A percentile compares a stretch with the other conserved stretches of the same genome.
phyloP scores from a whole-genome alignment of 805 yeast genomes.

The Saccharomycopsis malanga region DNA sequence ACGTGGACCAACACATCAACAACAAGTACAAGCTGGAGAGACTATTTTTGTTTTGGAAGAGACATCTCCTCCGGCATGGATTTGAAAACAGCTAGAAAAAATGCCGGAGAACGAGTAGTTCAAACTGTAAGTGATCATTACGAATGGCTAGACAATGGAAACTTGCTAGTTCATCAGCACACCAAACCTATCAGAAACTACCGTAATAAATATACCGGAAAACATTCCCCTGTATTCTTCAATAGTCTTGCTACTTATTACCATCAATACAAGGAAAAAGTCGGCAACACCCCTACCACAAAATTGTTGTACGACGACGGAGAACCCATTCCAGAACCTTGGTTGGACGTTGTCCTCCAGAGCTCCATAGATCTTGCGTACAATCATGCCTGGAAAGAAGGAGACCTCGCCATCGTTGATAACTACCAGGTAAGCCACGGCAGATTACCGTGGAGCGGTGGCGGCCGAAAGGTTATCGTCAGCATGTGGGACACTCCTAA shows the following conservation, averaged over 20 bases:
- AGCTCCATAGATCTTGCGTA: constrained; percentile 25
- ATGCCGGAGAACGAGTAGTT: constrained; percentile 26
- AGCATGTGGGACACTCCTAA: constrained; percentile 31
- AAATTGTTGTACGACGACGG: constrained; percentile 24
- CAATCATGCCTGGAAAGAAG: constrained; percentile 29
- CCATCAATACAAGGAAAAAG: constrained; percentile 18
- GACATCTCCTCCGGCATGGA: constrained; percentile 25
- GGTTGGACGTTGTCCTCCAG: constrained; percentile 23
- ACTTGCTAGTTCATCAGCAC: constrained; percentile 28
- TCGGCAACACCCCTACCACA: constrained; percentile 10
- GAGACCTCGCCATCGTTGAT: constrained; percentile 32
- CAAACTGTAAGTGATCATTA: constrained; percentile 27
- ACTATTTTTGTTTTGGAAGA: constrained; percentile 30
- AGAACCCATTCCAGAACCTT: constrained; percentile 22
- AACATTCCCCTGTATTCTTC: constrained; percentile 24
- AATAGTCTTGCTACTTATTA: constrained; percentile 27
- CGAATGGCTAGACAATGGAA: constrained; percentile 26
- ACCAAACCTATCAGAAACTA: constrained; percentile 24
- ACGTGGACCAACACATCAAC: constrained; percentile 26
- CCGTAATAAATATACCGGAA: constrained; percentile 6
- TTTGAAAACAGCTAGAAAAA: constrained; percentile 25
- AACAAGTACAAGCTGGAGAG: constrained; percentile 27
- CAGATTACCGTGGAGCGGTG: constrained; percentile 27
- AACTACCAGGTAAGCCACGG: constrained; percentile 34
- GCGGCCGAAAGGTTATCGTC: constrained; percentile 30